These are phyloP conservation scores for Sisymbrium irio DNA, from an alignment of 345 rosid species.

Conservation along the genomic window DNA sequence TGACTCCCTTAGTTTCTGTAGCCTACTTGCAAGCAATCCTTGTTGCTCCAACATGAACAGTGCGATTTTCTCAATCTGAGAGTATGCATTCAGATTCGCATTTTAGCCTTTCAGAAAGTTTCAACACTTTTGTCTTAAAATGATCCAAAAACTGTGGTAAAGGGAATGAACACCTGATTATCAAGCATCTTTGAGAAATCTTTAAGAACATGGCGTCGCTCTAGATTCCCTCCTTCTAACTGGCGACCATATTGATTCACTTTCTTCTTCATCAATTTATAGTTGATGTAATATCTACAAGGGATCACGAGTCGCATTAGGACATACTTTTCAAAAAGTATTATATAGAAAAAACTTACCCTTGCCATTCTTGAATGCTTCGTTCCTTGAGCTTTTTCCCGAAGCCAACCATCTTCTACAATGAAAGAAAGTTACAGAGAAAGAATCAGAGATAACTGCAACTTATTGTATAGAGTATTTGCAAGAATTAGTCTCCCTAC, in stretches of 20 bases:
- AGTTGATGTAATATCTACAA: conserved; percentile 84
- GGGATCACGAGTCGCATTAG: not conserved
- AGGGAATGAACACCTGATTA: conserved; percentile 52
- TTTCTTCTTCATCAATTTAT: conserved; percentile 92
- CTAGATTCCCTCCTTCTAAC: conserved; percentile 59
- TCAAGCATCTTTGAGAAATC: conserved; percentile 97
- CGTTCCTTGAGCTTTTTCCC: conserved; percentile 38
- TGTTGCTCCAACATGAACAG: conserved; percentile 96
- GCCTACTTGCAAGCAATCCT: conserved; percentile 80
- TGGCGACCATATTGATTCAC: conserved; percentile 78
- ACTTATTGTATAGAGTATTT: not conserved
- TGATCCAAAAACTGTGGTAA: too few relatives aligned
- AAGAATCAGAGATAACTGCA: not conserved
- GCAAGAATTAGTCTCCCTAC: not conserved
- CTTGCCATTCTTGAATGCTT: conserved; percentile 70
- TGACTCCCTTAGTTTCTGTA: conserved; percentile 56
- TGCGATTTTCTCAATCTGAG: conserved; percentile 83
- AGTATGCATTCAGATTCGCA: conserved; percentile 1
- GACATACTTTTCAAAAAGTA: not conserved
- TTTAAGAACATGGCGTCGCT: conserved; percentile 88
- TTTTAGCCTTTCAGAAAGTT: not conserved
- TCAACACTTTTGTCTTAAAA: not conserved
- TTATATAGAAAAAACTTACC: conserved; percentile 35
- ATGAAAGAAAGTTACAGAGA: not conserved
- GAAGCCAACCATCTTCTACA: conserved; percentile 37